Percentiles rank a stretch among this genome's conserved stretches.
Conservation (phyloP, 2,329 filamentous ascomycete species). For the Epichloe amarillans region DNA sequence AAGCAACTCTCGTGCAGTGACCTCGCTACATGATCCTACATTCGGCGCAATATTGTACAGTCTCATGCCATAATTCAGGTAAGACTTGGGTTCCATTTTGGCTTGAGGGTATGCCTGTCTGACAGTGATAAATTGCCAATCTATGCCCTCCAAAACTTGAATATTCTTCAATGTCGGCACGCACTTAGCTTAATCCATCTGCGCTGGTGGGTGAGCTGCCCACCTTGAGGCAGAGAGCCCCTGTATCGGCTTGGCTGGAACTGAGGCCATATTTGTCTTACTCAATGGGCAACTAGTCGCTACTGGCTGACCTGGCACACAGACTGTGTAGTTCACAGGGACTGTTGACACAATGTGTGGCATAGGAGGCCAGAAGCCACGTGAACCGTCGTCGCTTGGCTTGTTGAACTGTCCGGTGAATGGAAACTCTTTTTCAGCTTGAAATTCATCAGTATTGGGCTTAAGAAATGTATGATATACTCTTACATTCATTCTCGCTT, state of each 20-base stretch:
- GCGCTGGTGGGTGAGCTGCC: neutral
- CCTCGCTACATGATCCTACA: neutral
- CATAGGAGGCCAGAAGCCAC: neutral
- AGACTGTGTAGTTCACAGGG: neutral
- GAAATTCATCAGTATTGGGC: neutral
- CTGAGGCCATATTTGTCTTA: neutral
- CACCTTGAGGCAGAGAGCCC: conserved; percentile 2
- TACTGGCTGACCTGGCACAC: neutral
- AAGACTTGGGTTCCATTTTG: neutral
- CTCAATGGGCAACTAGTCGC: neutral
- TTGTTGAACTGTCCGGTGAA: conserved; percentile 1
- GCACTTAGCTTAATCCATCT: neutral
- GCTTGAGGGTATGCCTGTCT: neutral
- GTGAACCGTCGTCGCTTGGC: neutral
- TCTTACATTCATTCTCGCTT: neutral
- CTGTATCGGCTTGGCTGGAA: neutral
- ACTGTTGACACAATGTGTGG: neutral
- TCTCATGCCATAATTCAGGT: neutral
- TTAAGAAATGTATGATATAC: neutral
- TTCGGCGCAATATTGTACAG: neutral
- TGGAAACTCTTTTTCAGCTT: neutral
- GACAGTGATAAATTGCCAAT: neutral
- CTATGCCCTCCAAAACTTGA: neutral
- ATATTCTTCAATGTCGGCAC: neutral
- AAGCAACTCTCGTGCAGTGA: neutral